Evolutionary conservation across 2,329 filamentous ascomycete species (phyloP).

Genomic region (Cladosporium sp.): DNA sequence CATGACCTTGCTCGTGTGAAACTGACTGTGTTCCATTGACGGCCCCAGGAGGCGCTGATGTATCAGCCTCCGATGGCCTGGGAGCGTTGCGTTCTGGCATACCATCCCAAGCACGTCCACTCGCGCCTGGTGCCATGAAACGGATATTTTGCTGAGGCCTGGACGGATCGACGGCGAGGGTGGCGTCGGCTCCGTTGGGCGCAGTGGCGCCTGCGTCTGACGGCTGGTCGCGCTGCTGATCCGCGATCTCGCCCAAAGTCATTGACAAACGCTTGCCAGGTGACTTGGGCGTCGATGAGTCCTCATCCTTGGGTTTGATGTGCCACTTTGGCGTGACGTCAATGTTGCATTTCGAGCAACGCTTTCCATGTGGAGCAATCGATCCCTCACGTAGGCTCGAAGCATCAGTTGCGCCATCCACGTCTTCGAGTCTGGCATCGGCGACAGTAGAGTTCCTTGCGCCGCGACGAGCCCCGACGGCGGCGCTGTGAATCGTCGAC

Average conservation of each 20-base stretch:
- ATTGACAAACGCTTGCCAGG: conserved; percentile 26
- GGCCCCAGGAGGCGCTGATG: background rate
- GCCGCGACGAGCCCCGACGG: conserved; percentile 35
- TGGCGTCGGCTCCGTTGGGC: background rate
- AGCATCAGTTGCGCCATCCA: conserved; percentile 27
- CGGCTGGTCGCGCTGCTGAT: conserved; percentile 19
- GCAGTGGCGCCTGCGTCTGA: conserved; percentile 1
- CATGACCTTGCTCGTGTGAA: background rate
- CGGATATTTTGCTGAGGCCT: conserved; percentile 23
- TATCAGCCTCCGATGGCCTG: conserved; percentile 4
- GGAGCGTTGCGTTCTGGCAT: conserved; percentile 30
- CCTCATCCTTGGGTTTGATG: conserved; percentile 6
- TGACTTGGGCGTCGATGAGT: background rate
- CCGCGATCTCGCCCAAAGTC: conserved; percentile 29
- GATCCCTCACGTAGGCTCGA: conserved; percentile 27
- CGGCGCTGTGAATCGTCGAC: conserved; percentile 36
- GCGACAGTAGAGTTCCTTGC: conserved; percentile 35
- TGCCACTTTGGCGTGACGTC: conserved; percentile 69
- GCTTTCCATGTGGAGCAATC: conserved; percentile 37
- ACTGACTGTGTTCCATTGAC: background rate
- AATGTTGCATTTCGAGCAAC: conserved; percentile 51
- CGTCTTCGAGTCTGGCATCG: conserved; percentile 32
- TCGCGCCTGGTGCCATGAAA: conserved; percentile 34
- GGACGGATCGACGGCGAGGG: background rate
- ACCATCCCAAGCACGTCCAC: conserved; percentile 33